Percentiles rank a stretch among this genome's conserved stretches.
phyloP scores from a whole-genome alignment of 352 stramenopile genomes.

The Pythium plurisporium region DNA sequence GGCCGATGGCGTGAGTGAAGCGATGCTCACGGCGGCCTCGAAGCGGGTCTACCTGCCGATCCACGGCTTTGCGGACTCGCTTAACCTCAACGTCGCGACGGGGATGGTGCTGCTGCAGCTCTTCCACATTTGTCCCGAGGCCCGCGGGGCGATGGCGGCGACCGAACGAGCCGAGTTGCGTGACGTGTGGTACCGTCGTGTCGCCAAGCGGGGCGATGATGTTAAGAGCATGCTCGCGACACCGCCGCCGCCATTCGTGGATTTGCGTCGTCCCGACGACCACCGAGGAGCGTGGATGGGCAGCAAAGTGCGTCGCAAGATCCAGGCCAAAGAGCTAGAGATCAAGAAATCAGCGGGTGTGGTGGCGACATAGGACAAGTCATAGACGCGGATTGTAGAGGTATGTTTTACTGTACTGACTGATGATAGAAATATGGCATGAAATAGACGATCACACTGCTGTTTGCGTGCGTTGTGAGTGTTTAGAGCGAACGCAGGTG shows the following conservation, averaged over 20 bases:
- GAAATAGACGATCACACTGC: too few relatives aligned
- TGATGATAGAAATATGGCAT: background rate
- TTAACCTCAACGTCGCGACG: slow-evolving; percentile 86
- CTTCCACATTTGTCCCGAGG: slow-evolving; percentile 31
- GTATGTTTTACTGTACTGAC: too few relatives aligned
- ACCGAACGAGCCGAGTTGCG: slow-evolving; percentile 25
- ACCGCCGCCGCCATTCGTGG: slow-evolving; percentile 21
- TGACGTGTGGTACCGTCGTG: slow-evolving; percentile 28
- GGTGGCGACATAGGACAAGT: background rate
- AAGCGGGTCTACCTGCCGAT: slow-evolving; percentile 83
- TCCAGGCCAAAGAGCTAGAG: slow-evolving; percentile 19
- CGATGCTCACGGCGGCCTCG: slow-evolving; percentile 66
- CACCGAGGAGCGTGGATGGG: slow-evolving; percentile 36
- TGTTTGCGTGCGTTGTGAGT: background rate
- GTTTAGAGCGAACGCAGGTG: slow-evolving; percentile 12
- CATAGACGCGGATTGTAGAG: background rate
- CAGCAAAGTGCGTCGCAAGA: slow-evolving; percentile 24
- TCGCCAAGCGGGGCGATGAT: slow-evolving; percentile 27
- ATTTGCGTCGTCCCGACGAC: slow-evolving; percentile 30
- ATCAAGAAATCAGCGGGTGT: slow-evolving; percentile 18
- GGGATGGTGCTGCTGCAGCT: slow-evolving; percentile 77
- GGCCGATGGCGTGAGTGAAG: slow-evolving; percentile 63
- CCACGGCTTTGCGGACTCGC: slow-evolving; percentile 80
- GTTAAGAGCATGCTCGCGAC: slow-evolving; percentile 17
- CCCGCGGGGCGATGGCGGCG: slow-evolving; percentile 24